Evolutionary conservation across 805 yeast species (phyloP).

Genomic region (Barnettozyma vustinii): DNA sequence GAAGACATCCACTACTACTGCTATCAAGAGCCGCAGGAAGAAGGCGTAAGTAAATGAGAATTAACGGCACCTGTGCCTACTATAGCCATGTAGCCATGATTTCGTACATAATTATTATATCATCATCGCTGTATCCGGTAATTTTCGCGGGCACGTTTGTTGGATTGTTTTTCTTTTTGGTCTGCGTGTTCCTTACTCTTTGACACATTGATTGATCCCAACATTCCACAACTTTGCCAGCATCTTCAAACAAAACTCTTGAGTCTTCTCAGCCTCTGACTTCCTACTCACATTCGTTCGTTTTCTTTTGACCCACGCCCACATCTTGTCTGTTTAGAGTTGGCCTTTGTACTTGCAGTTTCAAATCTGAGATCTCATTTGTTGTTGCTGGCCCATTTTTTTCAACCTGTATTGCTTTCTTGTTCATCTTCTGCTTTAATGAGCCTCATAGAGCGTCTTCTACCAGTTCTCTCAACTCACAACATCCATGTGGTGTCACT

Average conservation of each 20-base stretch:
- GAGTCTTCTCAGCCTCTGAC: not conserved
- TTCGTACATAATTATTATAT: not conserved
- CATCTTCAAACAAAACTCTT: not conserved
- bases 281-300: not conserved
- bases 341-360: not conserved
- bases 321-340: not conserved
- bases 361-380: not conserved
- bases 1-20: not conserved
- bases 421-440: not conserved
- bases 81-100: not conserved
- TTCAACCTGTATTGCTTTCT: not conserved
- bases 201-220: not conserved
- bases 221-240: not conserved
- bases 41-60: not conserved
- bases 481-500: constrained; percentile 14
- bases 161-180: not conserved
- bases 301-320: not conserved
- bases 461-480: constrained; percentile 2
- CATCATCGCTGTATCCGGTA: not conserved
- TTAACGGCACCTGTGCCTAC: not conserved
- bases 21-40: constrained; percentile 3
- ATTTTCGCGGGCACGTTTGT: not conserved
- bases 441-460: not conserved
- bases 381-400: not conserved
- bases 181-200: not conserved